Evolutionary conservation across 805 yeast genomes (phyloP).

Genomic region (Jamesozyma lodderae): DNA sequence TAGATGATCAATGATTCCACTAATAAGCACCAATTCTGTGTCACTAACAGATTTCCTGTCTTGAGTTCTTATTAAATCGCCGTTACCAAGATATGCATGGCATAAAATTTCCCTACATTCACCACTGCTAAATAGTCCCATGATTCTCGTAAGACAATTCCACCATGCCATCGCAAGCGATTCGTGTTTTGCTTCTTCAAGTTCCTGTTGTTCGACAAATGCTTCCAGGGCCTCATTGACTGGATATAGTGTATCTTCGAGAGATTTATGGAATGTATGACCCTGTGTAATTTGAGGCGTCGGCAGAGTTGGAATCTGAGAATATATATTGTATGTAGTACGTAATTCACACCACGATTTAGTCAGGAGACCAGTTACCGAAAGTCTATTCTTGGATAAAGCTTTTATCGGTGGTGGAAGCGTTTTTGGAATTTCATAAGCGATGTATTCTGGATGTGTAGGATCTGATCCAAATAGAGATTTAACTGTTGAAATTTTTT

Average conservation of each 20-base stretch:
- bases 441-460: slow-evolving; percentile 9
- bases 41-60: slow-evolving; percentile 12
- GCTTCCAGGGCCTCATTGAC: slow-evolving; percentile 9
- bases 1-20: slow-evolving; percentile 58
- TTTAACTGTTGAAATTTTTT: slow-evolving; percentile 13
- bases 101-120: slow-evolving; percentile 49
- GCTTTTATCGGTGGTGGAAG: slow-evolving; percentile 15
- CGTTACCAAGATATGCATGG: slow-evolving; percentile 40
- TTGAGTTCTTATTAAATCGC: neutral
- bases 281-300: slow-evolving; percentile 43
- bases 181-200: slow-evolving; percentile 16
- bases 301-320: slow-evolving; percentile 32
- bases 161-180: slow-evolving; percentile 31
- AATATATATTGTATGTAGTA: slow-evolving; percentile 42
- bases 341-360: slow-evolving; percentile 63
- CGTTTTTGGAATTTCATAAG: slow-evolving; percentile 11
- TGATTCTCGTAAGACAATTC: slow-evolving; percentile 35
- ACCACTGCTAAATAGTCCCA: slow-evolving; percentile 40
- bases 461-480: slow-evolving; percentile 15
- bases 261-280: slow-evolving; percentile 34
- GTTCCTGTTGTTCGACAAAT: slow-evolving; percentile 14
- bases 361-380: slow-evolving; percentile 51
- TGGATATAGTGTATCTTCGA: slow-evolving; percentile 43
- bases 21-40: slow-evolving; percentile 41
- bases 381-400: slow-evolving; percentile 13